Evolutionary conservation across 495 filamentous ascomycete species (phyloP).

Genomic region (Daldinia bambusicola): DNA sequence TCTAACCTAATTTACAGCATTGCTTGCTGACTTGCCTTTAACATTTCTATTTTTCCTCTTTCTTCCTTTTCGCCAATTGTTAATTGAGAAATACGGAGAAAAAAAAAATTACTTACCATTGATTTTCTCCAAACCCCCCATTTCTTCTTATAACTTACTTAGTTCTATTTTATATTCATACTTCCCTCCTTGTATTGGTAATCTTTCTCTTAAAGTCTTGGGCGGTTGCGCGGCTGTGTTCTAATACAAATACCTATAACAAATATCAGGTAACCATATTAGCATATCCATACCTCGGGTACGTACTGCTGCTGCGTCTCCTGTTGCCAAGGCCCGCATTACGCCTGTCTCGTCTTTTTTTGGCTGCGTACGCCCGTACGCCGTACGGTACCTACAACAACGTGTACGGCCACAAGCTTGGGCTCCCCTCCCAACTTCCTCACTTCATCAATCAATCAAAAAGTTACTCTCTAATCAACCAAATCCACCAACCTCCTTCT

Average conservation of each 20-base stretch:
- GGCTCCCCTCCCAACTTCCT: conserved; percentile 38
- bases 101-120: conserved; percentile 16
- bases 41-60: conserved; percentile 12
- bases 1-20: conserved; percentile 1
- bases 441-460: conserved; percentile 25
- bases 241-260: conserved; percentile 8
- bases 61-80: conserved; percentile 26
- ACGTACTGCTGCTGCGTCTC: conserved; percentile 7
- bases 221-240: not conserved
- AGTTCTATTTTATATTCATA: not conserved
- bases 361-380: too few relatives aligned
- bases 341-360: conserved; percentile 23
- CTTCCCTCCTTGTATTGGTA: not conserved
- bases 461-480: conserved; percentile 33
- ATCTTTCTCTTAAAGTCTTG: not conserved
- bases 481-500: conserved; percentile 37
- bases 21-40: conserved; percentile 1
- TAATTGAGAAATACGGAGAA: not conserved
- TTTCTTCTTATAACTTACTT: not conserved
- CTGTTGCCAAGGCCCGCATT: conserved; percentile 40
- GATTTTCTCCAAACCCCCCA: not conserved
- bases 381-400: conserved; percentile 16
- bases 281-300: not conserved
- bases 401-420: conserved; percentile 29
- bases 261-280: not conserved